Evolutionary conservation across 108 stramenopile genomes (phyloP).

Genomic region (Tribonema minus): DNA sequence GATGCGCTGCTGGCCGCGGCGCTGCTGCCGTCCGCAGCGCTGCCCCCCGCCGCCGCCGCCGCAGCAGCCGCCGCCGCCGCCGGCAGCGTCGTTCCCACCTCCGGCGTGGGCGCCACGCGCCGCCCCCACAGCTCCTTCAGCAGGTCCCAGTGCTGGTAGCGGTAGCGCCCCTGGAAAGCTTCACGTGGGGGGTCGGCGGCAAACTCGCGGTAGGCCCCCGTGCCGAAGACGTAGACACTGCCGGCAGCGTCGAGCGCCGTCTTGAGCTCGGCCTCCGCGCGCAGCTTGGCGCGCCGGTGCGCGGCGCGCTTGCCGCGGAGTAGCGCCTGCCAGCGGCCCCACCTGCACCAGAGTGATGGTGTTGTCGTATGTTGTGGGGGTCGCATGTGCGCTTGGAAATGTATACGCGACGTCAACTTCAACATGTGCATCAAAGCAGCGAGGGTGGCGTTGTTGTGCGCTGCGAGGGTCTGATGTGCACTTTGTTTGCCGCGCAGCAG

Average conservation of each 20-base stretch:
- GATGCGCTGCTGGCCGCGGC: not conserved
- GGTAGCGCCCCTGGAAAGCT: slow-evolving; percentile 34
- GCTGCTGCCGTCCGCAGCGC: not conserved
- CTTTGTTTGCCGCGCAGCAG: slow-evolving; percentile 41
- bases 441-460: slow-evolving; percentile 53
- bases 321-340: slow-evolving; percentile 50
- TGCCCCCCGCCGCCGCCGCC: not conserved
- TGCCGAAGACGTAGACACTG: slow-evolving; percentile 65
- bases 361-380: no score
- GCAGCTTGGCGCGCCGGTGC: slow-evolving; percentile 48
- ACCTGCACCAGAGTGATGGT: no score
- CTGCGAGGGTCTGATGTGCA: slow-evolving; percentile 43
- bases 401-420: no score
- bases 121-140: slow-evolving; percentile 53
- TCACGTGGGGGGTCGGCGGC: slow-evolving; percentile 22
- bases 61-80: not conserved
- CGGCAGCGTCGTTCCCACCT: not conserved
- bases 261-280: slow-evolving; percentile 55
- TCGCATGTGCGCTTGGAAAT: no score
- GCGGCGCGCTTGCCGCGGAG: slow-evolving; percentile 41
- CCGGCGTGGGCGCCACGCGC: slow-evolving; percentile 31
- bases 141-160: slow-evolving; percentile 42
- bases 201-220: slow-evolving; percentile 60
- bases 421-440: no score
- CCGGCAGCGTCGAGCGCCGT: slow-evolving; percentile 62